Evolutionary conservation across 1,284 basidiomycete species (phyloP), one percentile per base, ranked within the genome.

Genomic region (Ustilago tritici): DNA sequence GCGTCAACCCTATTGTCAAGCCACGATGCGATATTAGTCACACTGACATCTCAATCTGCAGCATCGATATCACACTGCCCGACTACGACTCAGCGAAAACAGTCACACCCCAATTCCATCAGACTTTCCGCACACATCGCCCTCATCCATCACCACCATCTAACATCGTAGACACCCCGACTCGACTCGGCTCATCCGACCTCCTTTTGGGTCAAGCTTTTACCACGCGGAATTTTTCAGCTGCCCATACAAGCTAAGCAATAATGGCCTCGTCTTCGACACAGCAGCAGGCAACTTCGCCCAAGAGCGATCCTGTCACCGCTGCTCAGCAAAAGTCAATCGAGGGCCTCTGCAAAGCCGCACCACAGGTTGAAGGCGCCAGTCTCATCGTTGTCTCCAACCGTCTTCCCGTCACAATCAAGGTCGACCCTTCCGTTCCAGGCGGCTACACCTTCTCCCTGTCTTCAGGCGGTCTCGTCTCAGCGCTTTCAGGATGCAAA

Each of bases 321-420:
- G 72, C 72, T 43, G 73, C 66, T n/a, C 69, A 76, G 58, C 59
- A 73, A 32, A 56, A 77, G 43, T 47, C 54, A 49, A 69, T 69
- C 50, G 75, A 73, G 23, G 69, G 73, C 15, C 64, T 73, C 19
- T 73, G 75, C 54, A 54, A 59, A 23, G 10, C 61, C 2, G 49
- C 49, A 8, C 69, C 72, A 15, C 56, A 62, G 17, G 69, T 72
- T 65, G 65, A 75, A 52, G 71, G 72, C 43, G 69, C 76, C 12
- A 74, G 94, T 76, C 92, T 98, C 88, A 93, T 98, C 88, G 93
- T 98, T 84, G 95, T 98, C 84, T 94, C 94, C 61, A 98, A 98
- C 88, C 92, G 95, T 66, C 91, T 98, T 71, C 95, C 95, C 32
- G 85, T 86, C 49, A 86, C 85, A 53, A 86, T 86, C 83, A 84